Evolutionary conservation across 345 rosid genomes (phyloP).

Genomic region (Eucalyptus shirleyi): DNA sequence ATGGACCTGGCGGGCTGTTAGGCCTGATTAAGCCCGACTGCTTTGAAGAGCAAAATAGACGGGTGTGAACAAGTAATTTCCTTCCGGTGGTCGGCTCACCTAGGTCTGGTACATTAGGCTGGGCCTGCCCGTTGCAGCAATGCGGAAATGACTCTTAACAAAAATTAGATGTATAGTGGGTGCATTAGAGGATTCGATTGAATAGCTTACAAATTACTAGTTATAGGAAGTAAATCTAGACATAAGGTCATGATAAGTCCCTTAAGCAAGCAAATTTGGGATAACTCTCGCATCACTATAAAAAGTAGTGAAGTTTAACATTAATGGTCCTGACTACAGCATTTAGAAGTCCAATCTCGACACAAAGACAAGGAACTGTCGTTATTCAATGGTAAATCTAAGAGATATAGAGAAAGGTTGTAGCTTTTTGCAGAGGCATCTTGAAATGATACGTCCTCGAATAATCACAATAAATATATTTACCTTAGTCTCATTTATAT

Average conservation of each 20-base stretch:
- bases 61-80: background rate
- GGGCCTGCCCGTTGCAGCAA: rapidly evolving
- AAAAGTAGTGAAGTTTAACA: background rate
- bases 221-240: background rate
- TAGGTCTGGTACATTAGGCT: background rate
- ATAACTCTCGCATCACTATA: background rate
- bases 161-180: background rate
- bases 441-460: background rate
- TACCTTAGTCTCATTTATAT: background rate
- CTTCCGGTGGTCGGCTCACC: background rate
- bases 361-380: background rate
- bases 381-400: background rate
- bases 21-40: background rate
- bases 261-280: background rate
- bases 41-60: background rate
- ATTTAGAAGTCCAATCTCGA: background rate
- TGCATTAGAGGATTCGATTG: background rate
- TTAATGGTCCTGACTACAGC: background rate
- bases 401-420: background rate
- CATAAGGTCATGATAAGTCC: background rate
- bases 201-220: background rate
- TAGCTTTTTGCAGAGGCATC: background rate
- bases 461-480: background rate
- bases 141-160: too few species aligned
- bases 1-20: background rate